Evolutionary conservation across 2,329 filamentous ascomycete species (phyloP), one percentile per base, ranked within the genome.

Genomic region (Sclerotinia nivalis): DNA sequence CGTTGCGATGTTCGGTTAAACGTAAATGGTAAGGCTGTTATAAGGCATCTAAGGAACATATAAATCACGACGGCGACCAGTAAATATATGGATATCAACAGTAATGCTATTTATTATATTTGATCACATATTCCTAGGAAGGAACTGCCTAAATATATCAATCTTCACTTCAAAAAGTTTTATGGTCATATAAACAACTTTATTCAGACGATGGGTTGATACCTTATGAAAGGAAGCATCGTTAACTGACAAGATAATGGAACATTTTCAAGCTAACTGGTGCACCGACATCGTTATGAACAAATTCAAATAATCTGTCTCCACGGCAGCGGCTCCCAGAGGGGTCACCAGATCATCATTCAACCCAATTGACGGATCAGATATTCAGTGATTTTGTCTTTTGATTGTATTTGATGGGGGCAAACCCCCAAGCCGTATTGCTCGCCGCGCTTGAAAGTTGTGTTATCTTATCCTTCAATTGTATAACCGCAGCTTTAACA

Each of bases 11-110:
- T 31, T 59, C 22, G 37, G 34, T n/a, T 40, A 50, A 50, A 9
- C n/a, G 22, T 60, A 43, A 43, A 15, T 25, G n/a, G 47, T 52
- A 49, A 65, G 61, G 61, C 61, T 65, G 31, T 43, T 43, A 25
- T 50, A 37, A 50, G 55, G 34, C 55, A 58, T 40, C 20, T 5
- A 20, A 43, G 56, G 37, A 43, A 43, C 40, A 43, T 15, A 43
- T 18, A 15, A 43, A 43, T 43, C 40, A 43, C 40, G 40, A 18
- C 34, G 54, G n/a, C 54, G 55, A 37, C 55, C 34, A 58, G n/a
- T 37, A 25, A 56, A 56, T 55, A 31, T 2, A 8, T 22, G 7
- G 18, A 20, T 22, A 55, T 20, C 9, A 10, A 34, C 18, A 34
- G 4, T n/a, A n/a, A 58, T 56, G 2, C 20, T 56, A 56, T 56